Base-by-base conservation (phyloP, 2,329 filamentous ascomycete species). In the Cladosporium velox region DNA sequence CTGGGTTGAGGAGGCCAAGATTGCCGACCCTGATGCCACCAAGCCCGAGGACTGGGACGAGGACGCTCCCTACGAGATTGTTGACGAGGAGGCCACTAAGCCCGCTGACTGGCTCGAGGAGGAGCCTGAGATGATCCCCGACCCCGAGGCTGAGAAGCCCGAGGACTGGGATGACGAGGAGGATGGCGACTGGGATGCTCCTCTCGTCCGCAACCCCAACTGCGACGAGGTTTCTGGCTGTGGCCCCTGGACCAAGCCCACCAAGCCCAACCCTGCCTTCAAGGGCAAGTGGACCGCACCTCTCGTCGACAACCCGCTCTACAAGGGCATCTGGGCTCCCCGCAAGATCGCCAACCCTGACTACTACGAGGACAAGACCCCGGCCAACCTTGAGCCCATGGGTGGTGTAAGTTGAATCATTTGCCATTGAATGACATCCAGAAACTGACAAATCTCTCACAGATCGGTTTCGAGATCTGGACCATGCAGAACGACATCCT, bases 91-190 rank as follows among this genome's bases (percentile, higher is more conserved):
- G 73, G 95, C 95, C 67, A 90, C 87, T 74, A 92, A 90, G 84
- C 95, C 95, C 60, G 93, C 92, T 72, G 95, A 98, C 83, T 99
- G 95, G 95, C 90, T 99, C 69, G 94, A 93, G 80, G 84, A 93
- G 70, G 95, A 98, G 85, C 87, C 93, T 71, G 82, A 86, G 69
- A 91, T 87, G 71, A 84, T 98, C 68, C 87, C 93, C 66, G 95
- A 99, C 83, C 95, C 95, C 65, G 93, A 97, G 84, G 93, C 94
- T 61, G 86, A 91, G 84, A 99, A 98, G 90, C 95, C 95, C 69
- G 93, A 97, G 83, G 95, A 98, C 79, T 99, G 95, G 95, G 94
- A 97, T 83, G 94, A 99, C 67, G 95, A 99, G 85, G 95, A 99
- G 84, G 95, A 99, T 80, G 95, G 95, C 80, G 95, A 99, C 85